Base-by-base conservation (phyloP, 108 stramenopile genomes). In the Skeletonema grethae region DNA sequence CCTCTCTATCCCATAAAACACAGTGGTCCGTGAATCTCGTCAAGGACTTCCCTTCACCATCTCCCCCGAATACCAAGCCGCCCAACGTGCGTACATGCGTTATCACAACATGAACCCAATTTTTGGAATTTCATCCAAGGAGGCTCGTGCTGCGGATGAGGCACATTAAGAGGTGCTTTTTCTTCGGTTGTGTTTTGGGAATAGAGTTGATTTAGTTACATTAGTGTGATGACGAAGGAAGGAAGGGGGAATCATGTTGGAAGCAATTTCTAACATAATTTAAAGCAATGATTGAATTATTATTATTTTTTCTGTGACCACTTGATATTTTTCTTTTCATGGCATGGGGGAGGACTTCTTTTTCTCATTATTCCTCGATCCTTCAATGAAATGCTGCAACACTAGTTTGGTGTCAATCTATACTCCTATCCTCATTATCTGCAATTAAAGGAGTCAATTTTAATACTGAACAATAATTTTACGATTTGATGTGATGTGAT, bases 31-130 rank as follows among this genome's bases (percentile, higher is more conserved):
- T 72, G 77, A 77, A 61, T 22, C 46, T 45, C 22, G 45, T 55
- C 70, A 85, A 62, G 83, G 83, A 28, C 87, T 94, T 30, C 93
- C 93, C 43, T 81, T 84, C 72, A 90, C 90, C 65, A 58, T 91
- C 78, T 86, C 84, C 57, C 90, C 93, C 28, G 90, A 94, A 76
- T 90, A 94, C 82, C 75, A 69, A 55, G 90, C 90, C 12, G 90
- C 90, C 25, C 88, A 90, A 61, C 86, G 93, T 64, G 93, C 93
- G 3, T 94, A 94, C 86, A 94, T 94, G 93, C 90, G 93, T 75
- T 94, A 94, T 78, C 93, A 94, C 89, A 94, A 94, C 75, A 94
- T 94, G 90, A 94, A 94, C 73, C 93, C 93, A 13, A 94, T 94
- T 76, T 91, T 70, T 67, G 93, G 93, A 63, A 86, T 89, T 69